Percentiles rank a stretch among this genome's conserved stretches.
phyloP scores from a whole-genome alignment of 176 grass and related monocot genomes.

The Dendrocalamus sinicus region DNA sequence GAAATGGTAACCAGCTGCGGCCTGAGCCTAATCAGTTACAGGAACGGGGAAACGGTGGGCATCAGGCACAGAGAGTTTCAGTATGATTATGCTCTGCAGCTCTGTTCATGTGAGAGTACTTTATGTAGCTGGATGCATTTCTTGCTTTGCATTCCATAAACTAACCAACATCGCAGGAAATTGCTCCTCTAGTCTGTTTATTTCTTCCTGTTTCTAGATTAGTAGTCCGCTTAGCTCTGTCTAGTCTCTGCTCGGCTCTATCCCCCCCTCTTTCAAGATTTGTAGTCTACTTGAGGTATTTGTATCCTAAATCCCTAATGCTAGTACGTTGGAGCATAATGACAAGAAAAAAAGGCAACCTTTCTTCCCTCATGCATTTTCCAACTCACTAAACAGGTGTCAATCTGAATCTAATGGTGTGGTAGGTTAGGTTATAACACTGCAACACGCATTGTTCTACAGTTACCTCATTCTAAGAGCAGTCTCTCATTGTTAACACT shows the following conservation, averaged over 20 bases:
- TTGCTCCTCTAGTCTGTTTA: background rate
- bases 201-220: background rate
- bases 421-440: too few species aligned
- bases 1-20: background rate
- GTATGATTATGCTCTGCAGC: background rate
- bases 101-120: background rate
- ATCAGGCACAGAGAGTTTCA: background rate
- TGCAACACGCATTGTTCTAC: too few species aligned
- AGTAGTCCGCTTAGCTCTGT: background rate
- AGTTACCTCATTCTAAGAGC: too few species aligned
- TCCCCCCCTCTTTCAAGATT: background rate
- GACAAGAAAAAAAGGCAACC: background rate
- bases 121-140: background rate
- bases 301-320: background rate
- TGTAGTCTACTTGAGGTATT: background rate
- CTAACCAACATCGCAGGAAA: background rate
- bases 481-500: too few species aligned
- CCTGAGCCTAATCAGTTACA: background rate
- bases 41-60: background rate
- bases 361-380: background rate
- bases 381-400: background rate
- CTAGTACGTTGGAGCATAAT: background rate
- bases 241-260: background rate
- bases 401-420: too few species aligned
- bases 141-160: background rate